These are phyloP conservation scores for Aechmea fasciata DNA, from an alignment of 176 grass and related monocot species.

Conservation along the genomic window DNA sequence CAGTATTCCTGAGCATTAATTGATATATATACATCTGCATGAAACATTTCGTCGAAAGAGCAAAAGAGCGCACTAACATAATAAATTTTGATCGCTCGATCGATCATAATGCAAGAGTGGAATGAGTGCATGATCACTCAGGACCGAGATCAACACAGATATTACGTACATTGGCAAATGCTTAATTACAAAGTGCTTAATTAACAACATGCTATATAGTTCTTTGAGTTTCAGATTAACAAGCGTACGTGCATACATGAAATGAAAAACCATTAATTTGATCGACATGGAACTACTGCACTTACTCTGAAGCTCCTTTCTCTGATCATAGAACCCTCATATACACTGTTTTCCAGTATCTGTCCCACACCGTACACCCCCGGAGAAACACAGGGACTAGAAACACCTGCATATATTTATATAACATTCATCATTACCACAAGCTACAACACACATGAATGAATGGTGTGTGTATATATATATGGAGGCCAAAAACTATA, in stretches of 20 bases:
- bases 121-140: too few species aligned
- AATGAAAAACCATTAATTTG: neutral
- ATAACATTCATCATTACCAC: neutral
- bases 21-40: neutral
- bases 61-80: too few species aligned
- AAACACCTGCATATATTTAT: neutral
- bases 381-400: neutral
- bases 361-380: neutral
- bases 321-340: neutral
- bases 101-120: too few species aligned
- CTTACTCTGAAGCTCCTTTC: conserved; percentile 1
- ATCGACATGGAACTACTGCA: neutral
- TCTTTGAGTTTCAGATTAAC: too few species aligned
- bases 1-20: neutral
- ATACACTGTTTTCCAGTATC: neutral
- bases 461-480: neutral
- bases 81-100: too few species aligned
- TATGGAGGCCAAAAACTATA: neutral
- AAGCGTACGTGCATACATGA: too few species aligned
- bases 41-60: too few species aligned
- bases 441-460: neutral
- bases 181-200: neutral
- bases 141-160: too few species aligned
- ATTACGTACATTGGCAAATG: too few species aligned
- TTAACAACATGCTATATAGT: neutral